A percentile compares a stretch with the other conserved stretches of the same genome.
phyloP scores from a whole-genome alignment of 768 basidiomycete genomes.

The Fomitopsis serialis region DNA sequence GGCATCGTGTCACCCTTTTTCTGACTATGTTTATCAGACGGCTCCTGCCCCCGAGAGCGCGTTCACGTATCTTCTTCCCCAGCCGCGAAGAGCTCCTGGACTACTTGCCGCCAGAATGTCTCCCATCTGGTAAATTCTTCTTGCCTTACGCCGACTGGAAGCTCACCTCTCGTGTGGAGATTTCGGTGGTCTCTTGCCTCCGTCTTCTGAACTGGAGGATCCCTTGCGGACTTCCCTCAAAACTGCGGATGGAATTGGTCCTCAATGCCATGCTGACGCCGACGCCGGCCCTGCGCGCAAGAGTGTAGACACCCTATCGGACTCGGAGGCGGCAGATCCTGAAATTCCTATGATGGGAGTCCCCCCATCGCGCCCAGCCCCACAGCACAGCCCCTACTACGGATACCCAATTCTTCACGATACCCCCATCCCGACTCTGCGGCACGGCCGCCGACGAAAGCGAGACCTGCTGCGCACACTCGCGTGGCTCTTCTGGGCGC shows the following conservation, averaged over 20 bases:
- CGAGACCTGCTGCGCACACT: constrained; percentile 65
- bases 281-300: background rate
- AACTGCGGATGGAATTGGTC: background rate
- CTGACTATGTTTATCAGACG: constrained; percentile 37
- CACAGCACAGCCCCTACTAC: constrained; percentile 66
- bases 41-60: constrained; percentile 52
- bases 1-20: background rate
- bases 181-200: constrained; percentile 58
- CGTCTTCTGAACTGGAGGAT: constrained; percentile 45
- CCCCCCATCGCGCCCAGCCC: constrained; percentile 39
- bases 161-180: constrained; percentile 38
- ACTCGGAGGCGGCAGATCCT: background rate
- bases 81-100: constrained; percentile 47
- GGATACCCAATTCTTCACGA: constrained; percentile 54
- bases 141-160: background rate
- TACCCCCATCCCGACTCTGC: constrained; percentile 38
- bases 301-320: background rate
- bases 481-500: constrained; percentile 56
- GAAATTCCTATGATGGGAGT: background rate
- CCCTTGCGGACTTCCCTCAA: constrained; percentile 28
- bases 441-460: constrained; percentile 61
- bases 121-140: constrained; percentile 51
- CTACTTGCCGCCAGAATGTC: constrained; percentile 43
- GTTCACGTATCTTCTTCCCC: constrained; percentile 64
- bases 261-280: background rate